A percentile compares a stretch with the other conserved stretches of the same genome.
Conservation (phyloP, 2,329 filamentous ascomycete species). For the Cladosporium velox region DNA sequence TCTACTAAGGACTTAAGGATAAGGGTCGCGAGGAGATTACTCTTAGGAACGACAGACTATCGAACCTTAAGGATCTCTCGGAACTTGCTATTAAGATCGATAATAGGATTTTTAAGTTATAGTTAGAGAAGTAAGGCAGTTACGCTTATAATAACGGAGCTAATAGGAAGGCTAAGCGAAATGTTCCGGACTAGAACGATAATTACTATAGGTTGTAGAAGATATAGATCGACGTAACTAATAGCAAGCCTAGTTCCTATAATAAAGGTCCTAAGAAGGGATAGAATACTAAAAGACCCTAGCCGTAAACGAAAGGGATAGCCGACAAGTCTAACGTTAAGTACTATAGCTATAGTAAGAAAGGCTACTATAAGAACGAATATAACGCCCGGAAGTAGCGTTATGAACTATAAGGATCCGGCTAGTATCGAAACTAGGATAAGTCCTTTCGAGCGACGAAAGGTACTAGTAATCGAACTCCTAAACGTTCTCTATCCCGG, state of each 20-base stretch:
- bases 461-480: neutral
- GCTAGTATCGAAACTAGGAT: neutral
- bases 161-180: neutral
- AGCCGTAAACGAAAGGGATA: neutral
- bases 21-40: too few species aligned
- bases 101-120: too few species aligned
- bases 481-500: too few species aligned
- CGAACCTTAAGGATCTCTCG: too few species aligned
- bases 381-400: neutral
- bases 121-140: too few species aligned
- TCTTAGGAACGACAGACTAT: too few species aligned
- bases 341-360: neutral
- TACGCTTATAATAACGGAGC: too few species aligned
- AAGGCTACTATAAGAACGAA: neutral
- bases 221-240: neutral
- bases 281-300: neutral
- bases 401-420: neutral
- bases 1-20: too few species aligned
- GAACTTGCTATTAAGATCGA: too few species aligned
- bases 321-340: neutral
- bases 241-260: neutral
- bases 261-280: too few species aligned
- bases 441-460: neutral
- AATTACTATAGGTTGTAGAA: neutral
- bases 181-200: neutral